Base-by-base conservation (phyloP, 1,284 basidiomycete genomes). In the Sanguinoderma infundibulare region DNA sequence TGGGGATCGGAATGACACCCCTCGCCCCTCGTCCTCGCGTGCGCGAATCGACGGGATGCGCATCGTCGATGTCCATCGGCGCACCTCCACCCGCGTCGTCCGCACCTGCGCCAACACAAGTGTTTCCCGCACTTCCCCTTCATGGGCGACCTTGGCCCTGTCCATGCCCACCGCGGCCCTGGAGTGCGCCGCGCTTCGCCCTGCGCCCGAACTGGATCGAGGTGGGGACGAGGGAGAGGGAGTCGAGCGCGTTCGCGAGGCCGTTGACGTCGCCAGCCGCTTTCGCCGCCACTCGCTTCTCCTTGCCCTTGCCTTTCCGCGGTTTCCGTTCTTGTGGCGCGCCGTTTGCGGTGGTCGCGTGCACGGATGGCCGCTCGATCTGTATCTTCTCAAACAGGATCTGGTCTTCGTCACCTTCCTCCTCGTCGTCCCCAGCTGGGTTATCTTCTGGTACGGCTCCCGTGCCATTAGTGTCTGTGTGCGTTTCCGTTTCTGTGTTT, bases 121-220 rank as follows among this genome's bases (percentile, higher is more conserved):
- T 7, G 15, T 34, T 55, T 30, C 46, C 54, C 15, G 30, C 34
- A 38, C 57, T 32, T 5, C 60, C 54, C 12, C 55, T 46, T 15
- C 51, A 42, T 42, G 42, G 42, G 14, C 60, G 61, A 10, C 42
- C 57, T 42, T 50, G 53, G 35, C 34, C 61, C 47, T 60, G 61
- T 12, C 42, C 59, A 32, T 51, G 51, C 39, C 38, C 61, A 44
- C 62, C 30, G 12, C 59, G 42, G 49, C 58, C 46, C 15, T 60
- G 55, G 35, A 60, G 44, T 15, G 53, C 55, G 5, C 68, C 68
- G 32, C 62, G 66, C 38, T 62, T 66, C 36, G 64, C 86, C 1
- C 90, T 90, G 40, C 90, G 79, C 36, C 90, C 90, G 66, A 92
- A 92, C 14, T 87, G 81, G 49, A 92, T 81, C 1, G 86, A 81